Evolutionary conservation across 148 eudicot species (phyloP), one percentile per base, ranked within the genome.

Genomic region (Simmondsia chinensis): DNA sequence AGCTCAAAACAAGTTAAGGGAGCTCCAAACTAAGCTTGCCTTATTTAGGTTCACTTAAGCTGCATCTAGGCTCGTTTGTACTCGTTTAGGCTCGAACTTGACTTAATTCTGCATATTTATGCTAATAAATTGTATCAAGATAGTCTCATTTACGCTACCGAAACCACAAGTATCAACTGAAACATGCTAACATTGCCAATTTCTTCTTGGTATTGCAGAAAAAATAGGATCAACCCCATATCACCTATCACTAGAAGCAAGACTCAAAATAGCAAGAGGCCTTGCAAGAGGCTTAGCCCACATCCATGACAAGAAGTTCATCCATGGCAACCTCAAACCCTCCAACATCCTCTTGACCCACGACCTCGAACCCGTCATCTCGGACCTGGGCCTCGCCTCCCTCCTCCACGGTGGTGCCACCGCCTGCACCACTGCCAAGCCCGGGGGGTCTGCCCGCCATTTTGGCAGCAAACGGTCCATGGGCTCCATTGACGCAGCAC

Each of bases 261-360:
- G 97, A 19, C 63, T 91, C 25, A 74, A 74, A 60, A 79, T 91
- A 36, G 95, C 94, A 35, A 74, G 68, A 70, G 97, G 97, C 60
- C 64, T 91, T 0, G 97, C 97, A 11, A 63, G 75, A n/a, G 95
- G 95, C 7, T 65, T 91, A 42, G 36, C 71, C 22, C 70, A 79
- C 70, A 79, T 91, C 59, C 97, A 91, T 43, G 97, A 91, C 16
- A 91, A 82, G 69, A 85, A 84, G 60, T 69, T 60, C 4, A 94
- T 85, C 20, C 97, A 91, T 34, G 95, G 88, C 48, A 91, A 82
- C 56, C 60, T 91, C 24, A 91, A 91, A 31, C 97, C 95, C 6
- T 82, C 65, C 72, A 91, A 91, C 77, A 85, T 91, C 46, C 94
- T 91, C 50, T 48, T 91, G 38, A 82, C 77, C 4, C 58, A 55